Evolutionary conservation across 441 rosid species (phyloP), one percentile per base, ranked within the genome.

Genomic region (Euphorbia neoarborescens): DNA sequence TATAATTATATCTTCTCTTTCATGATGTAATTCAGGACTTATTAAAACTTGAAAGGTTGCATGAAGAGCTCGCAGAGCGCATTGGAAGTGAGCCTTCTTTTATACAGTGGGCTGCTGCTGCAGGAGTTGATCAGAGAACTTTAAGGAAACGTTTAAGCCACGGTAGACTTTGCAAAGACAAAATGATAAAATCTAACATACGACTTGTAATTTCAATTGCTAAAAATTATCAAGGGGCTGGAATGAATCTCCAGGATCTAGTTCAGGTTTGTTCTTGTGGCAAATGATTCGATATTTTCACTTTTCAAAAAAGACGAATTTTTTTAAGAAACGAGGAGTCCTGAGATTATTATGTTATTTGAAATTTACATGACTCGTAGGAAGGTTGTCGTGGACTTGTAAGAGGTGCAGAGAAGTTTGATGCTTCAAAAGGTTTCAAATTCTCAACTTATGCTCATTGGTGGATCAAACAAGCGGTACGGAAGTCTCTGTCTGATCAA

Each of bases 131-230:
- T 73, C 87, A 80, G 76, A 86, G 72, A 77, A 84, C 92, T 64
- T 80, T 94, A 72, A 83, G 91, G 74, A 82, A 57, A 72, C 96
- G 91, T 74, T 70, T 91, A 78, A 78, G 76, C 77, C 51, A 91
- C 66, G 97, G 99, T 38, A 65, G 48, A 24, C 37, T 72, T 72
- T 94, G 99, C 87, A 94, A 90, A 78, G 97, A 94, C 77, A 94
- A 73, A 81, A 94, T 94, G 97, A 86, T 94, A 54, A 94, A 85
- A 86, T 85, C 92, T 84, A 94, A 94, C 81, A 83, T 90, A 62
- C 85, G 99, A 73, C 99, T 94, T 62, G 99, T 94, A 68, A 89
- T 94, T 70, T 94, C 99, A 15, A 88, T 91, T 75, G 97, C 99
- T 3, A 94, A 88, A 85, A 91, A 89, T 69, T 94, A 90, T 80